A percentile compares a stretch with the other conserved stretches of the same genome.
These are phyloP conservation scores for Cardiospermum halicacabum DNA, from an alignment of 345 rosid genomes.

Conservation along the genomic window DNA sequence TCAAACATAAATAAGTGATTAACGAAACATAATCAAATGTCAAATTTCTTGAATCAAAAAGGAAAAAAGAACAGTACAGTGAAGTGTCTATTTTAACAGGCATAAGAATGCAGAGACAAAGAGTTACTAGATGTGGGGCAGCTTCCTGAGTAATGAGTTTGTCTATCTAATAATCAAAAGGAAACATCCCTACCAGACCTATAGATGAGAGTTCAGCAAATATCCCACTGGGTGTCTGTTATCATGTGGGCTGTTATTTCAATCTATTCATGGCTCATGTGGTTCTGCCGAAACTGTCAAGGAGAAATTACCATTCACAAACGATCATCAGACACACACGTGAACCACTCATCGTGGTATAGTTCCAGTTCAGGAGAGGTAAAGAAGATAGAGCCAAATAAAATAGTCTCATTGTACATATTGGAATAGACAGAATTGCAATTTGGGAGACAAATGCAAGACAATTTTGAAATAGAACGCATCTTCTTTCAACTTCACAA, in stretches of 20 bases:
- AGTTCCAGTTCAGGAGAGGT: background rate
- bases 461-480: slow-evolving; percentile 1
- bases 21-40: background rate
- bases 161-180: slow-evolving; percentile 10
- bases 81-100: background rate
- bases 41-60: background rate
- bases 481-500: background rate
- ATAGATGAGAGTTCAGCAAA: background rate
- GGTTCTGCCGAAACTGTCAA: background rate
- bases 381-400: background rate
- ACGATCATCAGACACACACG: background rate
- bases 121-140: background rate
- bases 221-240: slow-evolving; percentile 6
- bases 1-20: no score
- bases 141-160: slow-evolving; percentile 2
- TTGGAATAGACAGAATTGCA: background rate
- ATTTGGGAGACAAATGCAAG: slow-evolving; percentile 11
- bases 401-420: background rate
- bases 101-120: slow-evolving; percentile 1
- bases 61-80: background rate
- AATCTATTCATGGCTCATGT: background rate
- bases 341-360: background rate
- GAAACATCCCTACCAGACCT: slow-evolving; percentile 19
- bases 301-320: background rate
- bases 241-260: no score